phyloP scores from a whole-genome alignment of 2,329 filamentous ascomycete genomes.

The Aspergillus caelatus region DNA sequence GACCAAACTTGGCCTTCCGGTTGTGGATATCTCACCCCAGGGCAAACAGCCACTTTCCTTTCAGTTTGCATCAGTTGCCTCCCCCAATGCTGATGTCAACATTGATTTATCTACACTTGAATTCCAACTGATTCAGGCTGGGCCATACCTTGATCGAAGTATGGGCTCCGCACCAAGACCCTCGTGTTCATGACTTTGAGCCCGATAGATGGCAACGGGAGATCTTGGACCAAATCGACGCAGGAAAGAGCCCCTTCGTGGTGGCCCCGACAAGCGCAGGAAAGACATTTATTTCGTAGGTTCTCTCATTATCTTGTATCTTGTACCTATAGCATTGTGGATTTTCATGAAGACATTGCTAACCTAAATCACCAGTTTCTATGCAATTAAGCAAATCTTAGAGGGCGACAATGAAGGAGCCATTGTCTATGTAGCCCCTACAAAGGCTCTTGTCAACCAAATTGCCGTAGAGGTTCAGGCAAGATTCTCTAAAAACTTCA shows the following conservation, averaged over 20 bases:
- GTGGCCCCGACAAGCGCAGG: slow-evolving; percentile 78
- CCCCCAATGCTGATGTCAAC: slow-evolving; percentile 33
- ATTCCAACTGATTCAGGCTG: slow-evolving; percentile 70
- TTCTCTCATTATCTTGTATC: neutral
- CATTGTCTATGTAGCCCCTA: slow-evolving; percentile 78
- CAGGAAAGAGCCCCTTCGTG: slow-evolving; percentile 64
- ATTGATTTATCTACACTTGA: slow-evolving; percentile 51
- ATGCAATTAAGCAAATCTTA: slow-evolving; percentile 77
- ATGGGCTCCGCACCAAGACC: slow-evolving; percentile 69
- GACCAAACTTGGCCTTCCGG: neutral
- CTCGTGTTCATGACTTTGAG: slow-evolving; percentile 67
- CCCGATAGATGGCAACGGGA: slow-evolving; percentile 77
- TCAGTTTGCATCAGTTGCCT: neutral
- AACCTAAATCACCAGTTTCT: slow-evolving; percentile 55
- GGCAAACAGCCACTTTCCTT: neutral
- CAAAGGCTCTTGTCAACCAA: slow-evolving; percentile 81
- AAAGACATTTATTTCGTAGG: slow-evolving; percentile 73
- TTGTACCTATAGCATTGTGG: neutral
- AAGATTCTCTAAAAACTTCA: slow-evolving; percentile 52
- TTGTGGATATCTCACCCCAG: neutral
- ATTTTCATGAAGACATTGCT: neutral
- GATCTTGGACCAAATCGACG: slow-evolving; percentile 74
- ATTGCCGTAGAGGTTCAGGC: slow-evolving; percentile 75
- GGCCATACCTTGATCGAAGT: slow-evolving; percentile 73
- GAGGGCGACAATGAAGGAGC: slow-evolving; percentile 69